Conservation (phyloP, 306 rosid genomes). For the Cucumis sativus region DNA sequence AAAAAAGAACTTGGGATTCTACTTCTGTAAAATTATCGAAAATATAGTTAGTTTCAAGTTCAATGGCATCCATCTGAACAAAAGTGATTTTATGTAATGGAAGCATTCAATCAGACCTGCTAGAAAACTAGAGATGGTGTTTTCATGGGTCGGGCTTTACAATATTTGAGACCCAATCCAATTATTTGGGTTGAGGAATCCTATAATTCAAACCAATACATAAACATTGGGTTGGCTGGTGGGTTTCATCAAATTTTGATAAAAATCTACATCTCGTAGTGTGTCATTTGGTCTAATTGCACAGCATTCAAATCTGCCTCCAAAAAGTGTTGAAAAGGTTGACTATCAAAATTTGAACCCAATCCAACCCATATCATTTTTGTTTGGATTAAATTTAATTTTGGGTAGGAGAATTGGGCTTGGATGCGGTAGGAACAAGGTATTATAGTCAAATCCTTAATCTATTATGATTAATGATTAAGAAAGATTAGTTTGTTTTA, state of each 20-base stretch:
- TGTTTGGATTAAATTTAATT: neutral
- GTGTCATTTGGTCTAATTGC: neutral
- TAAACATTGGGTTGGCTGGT: neutral
- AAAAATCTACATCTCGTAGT: neutral
- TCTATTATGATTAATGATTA: too few relatives aligned
- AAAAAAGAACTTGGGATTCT: neutral
- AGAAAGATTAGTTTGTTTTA: too few relatives aligned
- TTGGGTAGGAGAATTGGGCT: too few relatives aligned
- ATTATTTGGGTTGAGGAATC: neutral
- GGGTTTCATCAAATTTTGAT: neutral
- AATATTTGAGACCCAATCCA: neutral
- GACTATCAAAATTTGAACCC: neutral
- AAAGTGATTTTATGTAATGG: neutral
- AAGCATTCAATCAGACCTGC: neutral
- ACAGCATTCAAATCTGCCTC: neutral
- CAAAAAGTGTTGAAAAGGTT: neutral
- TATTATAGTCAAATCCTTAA: too few relatives aligned
- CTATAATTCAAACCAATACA: neutral
- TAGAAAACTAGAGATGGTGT: neutral
- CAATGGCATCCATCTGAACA: neutral
- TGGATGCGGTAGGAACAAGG: too few relatives aligned
- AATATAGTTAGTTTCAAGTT: neutral
- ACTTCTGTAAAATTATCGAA: neutral
- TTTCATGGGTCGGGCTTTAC: neutral
- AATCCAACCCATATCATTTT: neutral